These are phyloP conservation scores for Skeletonema costatum DNA, from an alignment of 108 stramenopile species.

Conservation along the genomic window DNA sequence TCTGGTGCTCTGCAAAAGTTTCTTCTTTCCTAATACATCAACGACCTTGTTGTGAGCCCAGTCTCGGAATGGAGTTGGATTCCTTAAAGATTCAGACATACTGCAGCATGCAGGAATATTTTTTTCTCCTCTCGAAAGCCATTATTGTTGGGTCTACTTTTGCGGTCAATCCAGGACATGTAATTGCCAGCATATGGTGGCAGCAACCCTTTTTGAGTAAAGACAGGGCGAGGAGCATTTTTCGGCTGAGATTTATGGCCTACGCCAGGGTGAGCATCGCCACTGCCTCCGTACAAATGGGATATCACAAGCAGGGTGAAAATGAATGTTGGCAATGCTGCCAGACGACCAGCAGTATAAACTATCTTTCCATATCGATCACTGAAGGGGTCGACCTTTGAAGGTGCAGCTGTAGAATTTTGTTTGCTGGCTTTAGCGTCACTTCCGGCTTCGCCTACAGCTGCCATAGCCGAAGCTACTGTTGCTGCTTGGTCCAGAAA, in stretches of 20 bases:
- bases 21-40: constrained; percentile 21
- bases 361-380: constrained; percentile 34
- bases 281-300: constrained; percentile 43
- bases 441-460: constrained; percentile 11
- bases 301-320: constrained; percentile 30
- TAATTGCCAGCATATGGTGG: constrained; percentile 29
- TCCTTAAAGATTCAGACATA: constrained; percentile 20
- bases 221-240: constrained; percentile 7
- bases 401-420: background rate
- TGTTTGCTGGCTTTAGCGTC: background rate
- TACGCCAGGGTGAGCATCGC: constrained; percentile 32
- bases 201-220: constrained; percentile 8
- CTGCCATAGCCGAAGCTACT: constrained; percentile 25
- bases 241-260: constrained; percentile 20
- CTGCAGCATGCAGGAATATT: constrained; percentile 30
- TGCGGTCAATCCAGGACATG: constrained; percentile 19
- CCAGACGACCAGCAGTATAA: constrained; percentile 29
- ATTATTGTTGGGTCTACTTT: background rate
- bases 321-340: constrained; percentile 35
- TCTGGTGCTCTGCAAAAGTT: constrained; percentile 32
- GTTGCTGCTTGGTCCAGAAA: constrained; percentile 37
- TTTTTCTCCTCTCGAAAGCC: background rate
- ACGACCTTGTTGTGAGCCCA: constrained; percentile 18
- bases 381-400: constrained; percentile 29
- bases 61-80: constrained; percentile 32